A percentile compares a stretch with the other conserved stretches of the same genome.
phyloP scores from a whole-genome alignment of 306 rosid species.

The Malus fusca region DNA sequence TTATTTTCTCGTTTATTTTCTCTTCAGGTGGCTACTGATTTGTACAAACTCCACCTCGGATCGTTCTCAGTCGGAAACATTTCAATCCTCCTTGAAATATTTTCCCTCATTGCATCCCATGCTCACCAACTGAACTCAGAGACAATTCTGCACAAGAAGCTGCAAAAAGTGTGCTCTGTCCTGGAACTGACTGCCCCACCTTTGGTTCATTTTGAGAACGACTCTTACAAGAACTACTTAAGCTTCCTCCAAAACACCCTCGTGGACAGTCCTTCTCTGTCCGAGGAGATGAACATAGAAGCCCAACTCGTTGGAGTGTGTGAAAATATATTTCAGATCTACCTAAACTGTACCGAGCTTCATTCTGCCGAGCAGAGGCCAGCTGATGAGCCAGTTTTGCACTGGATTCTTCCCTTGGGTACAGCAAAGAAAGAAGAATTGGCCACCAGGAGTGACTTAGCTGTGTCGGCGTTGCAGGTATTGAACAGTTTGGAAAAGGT shows the following conservation, averaged over 20 bases:
- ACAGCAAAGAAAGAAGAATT: constrained; percentile 82
- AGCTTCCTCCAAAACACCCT: constrained; percentile 56
- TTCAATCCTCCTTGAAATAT: constrained; percentile 54
- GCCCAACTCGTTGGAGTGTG: constrained; percentile 58
- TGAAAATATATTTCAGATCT: constrained; percentile 59
- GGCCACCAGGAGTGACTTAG: constrained; percentile 69
- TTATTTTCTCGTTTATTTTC: neutral
- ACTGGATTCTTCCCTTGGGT: constrained; percentile 67
- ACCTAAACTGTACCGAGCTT: constrained; percentile 59
- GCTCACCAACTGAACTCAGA: constrained; percentile 69
- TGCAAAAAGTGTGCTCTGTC: constrained; percentile 77
- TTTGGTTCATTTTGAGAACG: constrained; percentile 95
- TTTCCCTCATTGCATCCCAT: constrained; percentile 63
- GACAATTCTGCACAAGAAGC: constrained; percentile 57
- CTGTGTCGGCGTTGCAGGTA: constrained; percentile 66
- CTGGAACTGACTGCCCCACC: constrained; percentile 90
- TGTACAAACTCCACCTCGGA: constrained; percentile 48
- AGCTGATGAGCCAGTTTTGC: constrained; percentile 28
- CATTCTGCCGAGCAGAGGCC: constrained; percentile 27
- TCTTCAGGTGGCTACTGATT: constrained; percentile 62
- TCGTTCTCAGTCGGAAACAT: constrained; percentile 49
- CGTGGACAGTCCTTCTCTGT: constrained; percentile 14
- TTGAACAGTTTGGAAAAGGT: constrained; percentile 49
- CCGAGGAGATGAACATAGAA: constrained; percentile 52
- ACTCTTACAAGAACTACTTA: constrained; percentile 67